Evolutionary conservation across 345 rosid species (phyloP).

Genomic region (Salix dunnii): DNA sequence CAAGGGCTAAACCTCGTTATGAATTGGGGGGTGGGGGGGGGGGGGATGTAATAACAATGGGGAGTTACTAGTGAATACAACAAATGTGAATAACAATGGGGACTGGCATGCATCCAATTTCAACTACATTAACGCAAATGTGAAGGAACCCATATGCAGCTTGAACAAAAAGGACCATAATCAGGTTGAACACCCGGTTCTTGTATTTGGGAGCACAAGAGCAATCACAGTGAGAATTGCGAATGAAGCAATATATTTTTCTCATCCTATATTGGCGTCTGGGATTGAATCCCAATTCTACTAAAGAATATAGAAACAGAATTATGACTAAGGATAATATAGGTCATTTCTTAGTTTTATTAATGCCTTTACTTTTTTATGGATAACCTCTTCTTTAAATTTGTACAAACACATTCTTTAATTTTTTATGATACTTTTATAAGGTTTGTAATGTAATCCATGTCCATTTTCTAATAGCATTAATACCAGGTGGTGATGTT

Average conservation of each 20-base stretch:
- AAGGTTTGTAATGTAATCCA: background rate
- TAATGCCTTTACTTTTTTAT: background rate
- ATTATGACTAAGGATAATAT: background rate
- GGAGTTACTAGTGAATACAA: background rate
- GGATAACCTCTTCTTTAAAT: background rate
- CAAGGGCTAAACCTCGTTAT: background rate
- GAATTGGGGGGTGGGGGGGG: no score
- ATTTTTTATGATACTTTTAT: background rate
- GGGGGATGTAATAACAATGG: background rate
- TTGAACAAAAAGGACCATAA: background rate
- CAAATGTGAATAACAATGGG: no score
- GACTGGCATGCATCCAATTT: background rate
- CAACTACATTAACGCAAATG: background rate
- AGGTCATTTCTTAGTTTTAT: background rate
- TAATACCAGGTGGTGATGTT: background rate
- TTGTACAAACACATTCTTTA: no score
- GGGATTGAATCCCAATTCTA: background rate
- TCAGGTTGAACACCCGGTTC: background rate
- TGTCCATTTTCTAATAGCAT: background rate
- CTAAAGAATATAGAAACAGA: background rate
- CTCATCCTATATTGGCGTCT: background rate
- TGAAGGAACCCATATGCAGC: background rate
- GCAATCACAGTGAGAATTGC: background rate
- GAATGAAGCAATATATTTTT: background rate
- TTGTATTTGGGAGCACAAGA: background rate